Conservation (phyloP, 805 yeast genomes). For the Clavispora asparagi region DNA sequence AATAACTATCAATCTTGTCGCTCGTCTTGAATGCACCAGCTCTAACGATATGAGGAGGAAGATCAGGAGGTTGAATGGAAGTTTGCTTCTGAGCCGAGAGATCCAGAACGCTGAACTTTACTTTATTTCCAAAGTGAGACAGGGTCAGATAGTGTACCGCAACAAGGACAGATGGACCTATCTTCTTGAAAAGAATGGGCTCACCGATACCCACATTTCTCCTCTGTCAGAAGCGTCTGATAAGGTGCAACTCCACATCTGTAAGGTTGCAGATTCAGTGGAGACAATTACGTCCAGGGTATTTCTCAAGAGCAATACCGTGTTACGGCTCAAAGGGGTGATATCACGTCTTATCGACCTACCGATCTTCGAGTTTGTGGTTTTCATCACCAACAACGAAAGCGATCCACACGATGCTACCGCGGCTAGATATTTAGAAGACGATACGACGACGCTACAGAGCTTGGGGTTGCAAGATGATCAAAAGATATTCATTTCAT, state of each 20-base stretch:
- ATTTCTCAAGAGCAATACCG: constrained; percentile 21
- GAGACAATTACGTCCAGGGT: constrained; percentile 8
- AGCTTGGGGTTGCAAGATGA: constrained; percentile 17
- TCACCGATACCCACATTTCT: constrained; percentile 1
- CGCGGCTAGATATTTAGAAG: constrained; percentile 15
- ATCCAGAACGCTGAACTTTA: constrained; percentile 64
- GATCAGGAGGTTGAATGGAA: constrained; percentile 50
- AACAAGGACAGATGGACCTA: constrained; percentile 36
- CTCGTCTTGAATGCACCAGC: constrained; percentile 31
- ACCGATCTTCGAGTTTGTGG: constrained; percentile 20
- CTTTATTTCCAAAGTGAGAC: constrained; percentile 49
- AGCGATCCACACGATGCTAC: not conserved
- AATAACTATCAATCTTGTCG: constrained; percentile 37
- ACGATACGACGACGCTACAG: constrained; percentile 25
- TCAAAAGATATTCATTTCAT: constrained; percentile 14
- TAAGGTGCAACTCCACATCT: not conserved
- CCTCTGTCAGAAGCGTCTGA: not conserved
- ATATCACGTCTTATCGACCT: constrained; percentile 13
- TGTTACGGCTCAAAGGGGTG: constrained; percentile 32
- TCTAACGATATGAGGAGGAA: not conserved
- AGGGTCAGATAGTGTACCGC: constrained; percentile 17
- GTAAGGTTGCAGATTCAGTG: not conserved
- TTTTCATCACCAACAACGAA: constrained; percentile 14
- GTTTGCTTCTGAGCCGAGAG: constrained; percentile 39
- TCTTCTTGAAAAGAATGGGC: constrained; percentile 33